Conservation (phyloP, 208 protist species). For the Herpetomonas tarakana region DNA sequence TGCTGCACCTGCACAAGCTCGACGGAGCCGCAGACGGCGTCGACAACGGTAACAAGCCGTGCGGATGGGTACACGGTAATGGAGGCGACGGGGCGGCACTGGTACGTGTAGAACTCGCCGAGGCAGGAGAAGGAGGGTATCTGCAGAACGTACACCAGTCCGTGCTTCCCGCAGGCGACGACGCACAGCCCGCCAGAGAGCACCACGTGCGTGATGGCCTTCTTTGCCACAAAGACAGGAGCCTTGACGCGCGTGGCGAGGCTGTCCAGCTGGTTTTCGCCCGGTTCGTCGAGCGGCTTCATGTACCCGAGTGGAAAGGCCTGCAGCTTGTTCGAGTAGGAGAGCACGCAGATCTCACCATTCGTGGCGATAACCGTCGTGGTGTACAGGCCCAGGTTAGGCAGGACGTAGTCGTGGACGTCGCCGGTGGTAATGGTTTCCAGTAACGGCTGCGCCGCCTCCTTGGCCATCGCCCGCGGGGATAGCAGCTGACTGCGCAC, state of each 20-base stretch:
- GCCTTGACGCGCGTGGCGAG: slow-evolving; percentile 12
- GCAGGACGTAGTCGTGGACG: background rate
- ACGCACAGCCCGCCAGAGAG: slow-evolving; percentile 23
- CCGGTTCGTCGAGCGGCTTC: background rate
- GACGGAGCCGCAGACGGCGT: slow-evolving; percentile 34
- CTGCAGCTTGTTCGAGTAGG: slow-evolving; percentile 1
- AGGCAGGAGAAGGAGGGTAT: slow-evolving; percentile 17
- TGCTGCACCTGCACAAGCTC: slow-evolving; percentile 58
- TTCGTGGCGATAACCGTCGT: slow-evolving; percentile 6
- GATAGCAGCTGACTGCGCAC: background rate
- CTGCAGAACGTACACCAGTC: slow-evolving; percentile 39
- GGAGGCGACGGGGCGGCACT: slow-evolving; percentile 32
- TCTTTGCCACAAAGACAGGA: slow-evolving; percentile 12
- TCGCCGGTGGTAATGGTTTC: background rate
- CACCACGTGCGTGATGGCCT: slow-evolving; percentile 27
- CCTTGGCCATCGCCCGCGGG: background rate
- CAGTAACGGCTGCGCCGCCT: background rate
- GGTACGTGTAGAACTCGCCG: slow-evolving; percentile 27
- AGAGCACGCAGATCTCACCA: slow-evolving; percentile 8
- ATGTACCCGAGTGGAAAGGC: background rate
- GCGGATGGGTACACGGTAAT: slow-evolving; percentile 40
- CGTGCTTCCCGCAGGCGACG: slow-evolving; percentile 24
- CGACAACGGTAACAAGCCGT: slow-evolving; percentile 52
- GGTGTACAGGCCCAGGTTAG: background rate
- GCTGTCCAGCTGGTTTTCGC: slow-evolving; percentile 33